Evolutionary conservation across 805 yeast genomes (phyloP), one percentile per base, ranked within the genome.

Genomic region (Teunomyces lycoperdinae): DNA sequence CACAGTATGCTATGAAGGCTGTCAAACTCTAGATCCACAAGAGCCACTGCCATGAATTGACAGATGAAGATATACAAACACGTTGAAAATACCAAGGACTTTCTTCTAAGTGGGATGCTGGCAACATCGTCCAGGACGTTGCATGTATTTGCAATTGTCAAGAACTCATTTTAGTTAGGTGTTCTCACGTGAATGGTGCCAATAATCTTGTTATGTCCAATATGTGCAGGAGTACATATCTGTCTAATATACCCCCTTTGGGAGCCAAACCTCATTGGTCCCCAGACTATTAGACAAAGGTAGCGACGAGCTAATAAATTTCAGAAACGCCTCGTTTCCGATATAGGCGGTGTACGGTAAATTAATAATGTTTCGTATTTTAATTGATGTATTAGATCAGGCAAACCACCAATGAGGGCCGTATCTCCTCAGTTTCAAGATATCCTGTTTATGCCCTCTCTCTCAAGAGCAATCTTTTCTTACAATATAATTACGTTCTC

Each of bases 141-240:
- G 17, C 34, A 32, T 8, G 17, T 13, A 32, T 32, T 32, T 36
- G 16, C 13, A 17, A 4, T 17, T 7, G 9, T 32, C 32, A 24
- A 24, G 24, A 13, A 20, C n/a, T 38, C 10, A 24, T 24, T 31
- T 31, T 27, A 9, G 38, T 33, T 36, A 14, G 36, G 47, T 33
- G n/a, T 42, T 43, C 39, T 51, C 68, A 63, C 68, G 68, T 63
- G 68, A 40, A 39, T 39, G 57, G 64, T 57, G 41, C 41, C 41
- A 38, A 38, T 38, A 11, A 38, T 9, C n/a, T 13, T 13, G 14
- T 13, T 11, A 11, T 20, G 4, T 8, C 13, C 10, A 7, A 17
- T 26, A 16, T 33, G 13, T 38, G 41, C 41, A 38, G 41, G 30
- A 13, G 26, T 9, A 8, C 2, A 3, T 24, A 20, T 11, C 26